A percentile compares a stretch with the other conserved stretches of the same genome.
phyloP scores from a whole-genome alignment of 192 early-diverging fungal genomes.

The Geranomyces michiganensis region DNA sequence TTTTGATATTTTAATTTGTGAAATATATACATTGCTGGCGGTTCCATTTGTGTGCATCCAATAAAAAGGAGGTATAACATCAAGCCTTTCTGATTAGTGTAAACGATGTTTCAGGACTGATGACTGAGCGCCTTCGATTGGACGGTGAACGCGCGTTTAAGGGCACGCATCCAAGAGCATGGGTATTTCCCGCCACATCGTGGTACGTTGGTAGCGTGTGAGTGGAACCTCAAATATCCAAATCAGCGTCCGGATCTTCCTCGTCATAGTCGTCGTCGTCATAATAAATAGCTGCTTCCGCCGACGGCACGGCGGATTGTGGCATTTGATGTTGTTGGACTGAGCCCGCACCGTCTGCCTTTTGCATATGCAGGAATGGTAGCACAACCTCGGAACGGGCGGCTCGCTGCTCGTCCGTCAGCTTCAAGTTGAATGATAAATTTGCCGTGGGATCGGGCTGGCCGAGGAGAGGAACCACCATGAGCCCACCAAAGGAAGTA shows the following conservation, averaged over 20 bases:
- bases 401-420: conserved; percentile 81
- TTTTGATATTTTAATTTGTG: no score
- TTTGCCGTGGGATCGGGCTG: conserved; percentile 71
- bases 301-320: conserved; percentile 33
- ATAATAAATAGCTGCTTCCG: conserved; percentile 61
- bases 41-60: no score
- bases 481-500: not conserved
- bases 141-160: no score
- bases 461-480: not conserved
- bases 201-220: no score
- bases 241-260: conserved; percentile 92
- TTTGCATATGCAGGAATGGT: conserved; percentile 76
- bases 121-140: no score
- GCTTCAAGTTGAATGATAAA: conserved; percentile 79
- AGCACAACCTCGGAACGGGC: conserved; percentile 75
- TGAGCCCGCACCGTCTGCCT: not conserved
- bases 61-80: no score
- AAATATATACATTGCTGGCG: no score
- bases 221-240: conserved; percentile 77
- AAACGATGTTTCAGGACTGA: no score
- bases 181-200: no score
- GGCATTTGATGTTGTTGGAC: not conserved
- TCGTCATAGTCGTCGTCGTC: conserved; percentile 88
- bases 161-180: no score
- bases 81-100: no score